Percentiles rank a stretch among this genome's conserved stretches.
These are phyloP conservation scores for Cymbopogon citratus DNA, from an alignment of 176 grass and related monocot genomes.

Conservation along the genomic window DNA sequence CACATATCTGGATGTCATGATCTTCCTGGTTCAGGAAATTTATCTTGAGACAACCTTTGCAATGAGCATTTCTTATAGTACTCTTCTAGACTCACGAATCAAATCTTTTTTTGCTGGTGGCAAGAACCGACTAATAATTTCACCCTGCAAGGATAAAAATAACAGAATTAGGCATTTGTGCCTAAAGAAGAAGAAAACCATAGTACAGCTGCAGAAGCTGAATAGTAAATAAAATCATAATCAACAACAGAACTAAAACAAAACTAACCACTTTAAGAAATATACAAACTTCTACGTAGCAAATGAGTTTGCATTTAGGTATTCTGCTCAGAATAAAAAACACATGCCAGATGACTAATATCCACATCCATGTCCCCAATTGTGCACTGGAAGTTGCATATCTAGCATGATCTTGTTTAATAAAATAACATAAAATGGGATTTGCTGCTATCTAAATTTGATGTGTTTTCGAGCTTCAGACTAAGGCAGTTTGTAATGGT, in stretches of 20 bases:
- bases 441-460: not conserved
- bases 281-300: not conserved
- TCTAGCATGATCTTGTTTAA: not conserved
- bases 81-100: slow-evolving; percentile 6
- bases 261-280: not conserved
- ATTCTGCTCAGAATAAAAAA: not conserved
- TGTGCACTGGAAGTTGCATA: not conserved
- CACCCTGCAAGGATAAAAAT: slow-evolving; percentile 17
- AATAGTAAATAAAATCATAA: not conserved
- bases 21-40: not conserved
- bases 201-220: not conserved
- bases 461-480: not conserved
- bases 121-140: not conserved
- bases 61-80: slow-evolving; percentile 13
- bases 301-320: not conserved
- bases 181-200: not conserved
- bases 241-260: not conserved
- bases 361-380: too few species aligned
- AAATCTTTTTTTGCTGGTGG: not conserved
- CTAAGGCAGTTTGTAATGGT: not conserved
- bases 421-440: not conserved
- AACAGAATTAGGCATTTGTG: slow-evolving; percentile 14
- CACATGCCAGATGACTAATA: not conserved
- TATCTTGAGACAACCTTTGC: not conserved
- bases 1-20: not conserved